Percentiles rank a stretch among this genome's conserved stretches.
Evolutionary conservation across 148 eudicot species (phyloP).

Genomic region (Rhododendron williamsianum): DNA sequence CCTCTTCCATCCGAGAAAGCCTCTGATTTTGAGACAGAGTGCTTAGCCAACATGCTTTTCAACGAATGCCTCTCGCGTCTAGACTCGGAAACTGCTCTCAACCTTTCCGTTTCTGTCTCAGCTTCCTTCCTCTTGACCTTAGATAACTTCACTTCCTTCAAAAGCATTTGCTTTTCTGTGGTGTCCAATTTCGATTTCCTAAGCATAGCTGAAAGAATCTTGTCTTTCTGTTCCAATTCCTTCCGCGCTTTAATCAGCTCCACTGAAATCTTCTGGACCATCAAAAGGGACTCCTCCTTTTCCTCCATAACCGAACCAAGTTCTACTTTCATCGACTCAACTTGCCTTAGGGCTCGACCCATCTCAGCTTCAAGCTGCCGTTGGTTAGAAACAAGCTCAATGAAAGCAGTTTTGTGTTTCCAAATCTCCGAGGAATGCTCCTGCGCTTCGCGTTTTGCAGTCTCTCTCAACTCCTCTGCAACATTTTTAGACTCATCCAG

Average conservation of each 20-base stretch:
- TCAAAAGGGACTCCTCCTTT: slow-evolving; percentile 63
- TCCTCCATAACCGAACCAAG: slow-evolving; percentile 55
- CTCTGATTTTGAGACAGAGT: slow-evolving; percentile 37
- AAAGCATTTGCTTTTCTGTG: slow-evolving; percentile 51
- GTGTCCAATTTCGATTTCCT: slow-evolving; percentile 67
- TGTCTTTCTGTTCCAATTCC: slow-evolving; percentile 76
- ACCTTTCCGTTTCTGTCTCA: slow-evolving; percentile 40
- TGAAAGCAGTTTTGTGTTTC: slow-evolving; percentile 79
- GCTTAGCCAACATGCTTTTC: slow-evolving; percentile 58
- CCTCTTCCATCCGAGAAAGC: slow-evolving; percentile 23
- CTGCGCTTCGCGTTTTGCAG: slow-evolving; percentile 44
- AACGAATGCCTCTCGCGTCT: slow-evolving; percentile 51
- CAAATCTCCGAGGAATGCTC: slow-evolving; percentile 53
- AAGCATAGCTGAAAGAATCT: slow-evolving; percentile 68
- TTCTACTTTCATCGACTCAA: slow-evolving; percentile 62
- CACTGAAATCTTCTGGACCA: slow-evolving; percentile 58
- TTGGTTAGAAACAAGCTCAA: slow-evolving; percentile 87
- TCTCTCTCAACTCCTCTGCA: slow-evolving; percentile 56
- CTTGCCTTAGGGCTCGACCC: slow-evolving; percentile 70
- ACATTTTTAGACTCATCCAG: slow-evolving; percentile 33
- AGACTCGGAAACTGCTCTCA: slow-evolving; percentile 45
- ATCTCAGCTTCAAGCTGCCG: slow-evolving; percentile 86
- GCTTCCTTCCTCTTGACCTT: slow-evolving; percentile 53
- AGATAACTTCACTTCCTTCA: slow-evolving; percentile 58
- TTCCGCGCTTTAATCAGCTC: slow-evolving; percentile 53